Evolutionary conservation across 441 rosid genomes (phyloP), one percentile per base, ranked within the genome.

Genomic region (Erodium moschatum): DNA sequence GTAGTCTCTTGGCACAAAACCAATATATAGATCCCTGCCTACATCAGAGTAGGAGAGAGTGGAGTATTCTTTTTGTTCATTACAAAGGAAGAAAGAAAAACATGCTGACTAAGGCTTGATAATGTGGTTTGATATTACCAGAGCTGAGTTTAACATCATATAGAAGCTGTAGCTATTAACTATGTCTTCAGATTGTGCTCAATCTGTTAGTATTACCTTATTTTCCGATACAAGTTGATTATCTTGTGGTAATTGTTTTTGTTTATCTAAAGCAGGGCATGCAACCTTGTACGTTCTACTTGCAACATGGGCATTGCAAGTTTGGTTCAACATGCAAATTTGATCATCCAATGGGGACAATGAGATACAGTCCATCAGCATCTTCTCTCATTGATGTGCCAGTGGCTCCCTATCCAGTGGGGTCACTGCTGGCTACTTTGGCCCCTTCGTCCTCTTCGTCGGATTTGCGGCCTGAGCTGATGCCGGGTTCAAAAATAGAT

Each of bases 361-460:
- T 62, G 65, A 62, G 65, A 62, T 62, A 62, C 65, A 62, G 65
- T 24, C 65, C 35, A 24, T 62, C 65, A 24, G 65, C 65, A 62
- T 62, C 65, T 21, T 62, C 35, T 24, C 65, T 56, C 27, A 18
- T 18, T 19, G 62, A 18, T 27, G 24, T 56, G 62, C 62, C 62
- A 18, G 62, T 56, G 24, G 65, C 65, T 62, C 65, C 65, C 33
- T 62, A 27, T 29, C 65, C 65, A 24, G 65, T 13, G 16, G 65
- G 65, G 65, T 62, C 65, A 11, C 27, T 62, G 64, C 64, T 58
- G 64, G 89, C 83, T 44, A 82, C 87, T 56, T 78, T 86, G 5
- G 38, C 35, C 65, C 65, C 65, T 21, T 62, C 65, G 2, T 56
- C 62, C 12, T 56, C 62, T 3, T 18, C 62, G 4, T 56, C 62